Base-by-base conservation (phyloP, 192 early-diverging fungal species). In the Helicostylum pulchrum region DNA sequence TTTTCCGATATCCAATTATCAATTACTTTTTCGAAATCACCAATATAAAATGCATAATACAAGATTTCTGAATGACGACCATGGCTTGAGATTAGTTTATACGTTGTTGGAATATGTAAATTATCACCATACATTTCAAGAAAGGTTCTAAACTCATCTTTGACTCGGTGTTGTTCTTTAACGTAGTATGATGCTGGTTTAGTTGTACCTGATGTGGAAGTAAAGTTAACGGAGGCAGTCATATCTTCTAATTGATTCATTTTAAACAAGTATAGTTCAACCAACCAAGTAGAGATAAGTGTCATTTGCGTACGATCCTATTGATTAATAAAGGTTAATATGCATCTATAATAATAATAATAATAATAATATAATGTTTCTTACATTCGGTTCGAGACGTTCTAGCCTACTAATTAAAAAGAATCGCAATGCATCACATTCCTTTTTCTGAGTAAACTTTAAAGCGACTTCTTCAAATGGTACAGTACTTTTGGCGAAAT, bases 381-480 rank as follows among this genome's bases (percentile, higher is more conserved):
- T 71, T 69, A 92, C 92, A 49, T 65, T 70, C 36, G 78, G 77
- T 42, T 79, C 74, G 26, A 95, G 49, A 20, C 80, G 85, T 49
- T 83, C 85, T 21, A 96, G 74, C 69, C 91, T 94, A 51, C 83
- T 80, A 12, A 84, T 47, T 64, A 98, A 72, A 73, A 90, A 98
- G 42, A 83, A 78, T 67, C 88, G 83, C 14, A 98, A 74, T 14
- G 92, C 90, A 48, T 80, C 80, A 11, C 81, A 73, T 62, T 95
- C 86, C 45, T 90, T 86, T 6, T 79, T 77, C 4, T 82, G 81
- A 52, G 94, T 82, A 74, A 94, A 95, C 50, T 89, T 86, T 15
- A 99, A 75, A 12, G 85, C 87, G 10, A 94, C 87, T 62, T 97
- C 91, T 63, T 99, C 97, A 74, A 99, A 95, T 8, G 85, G 78